Evolutionary conservation across 2,329 filamentous ascomycete genomes (phyloP).

Genomic region (Fusarium dlaminii): DNA sequence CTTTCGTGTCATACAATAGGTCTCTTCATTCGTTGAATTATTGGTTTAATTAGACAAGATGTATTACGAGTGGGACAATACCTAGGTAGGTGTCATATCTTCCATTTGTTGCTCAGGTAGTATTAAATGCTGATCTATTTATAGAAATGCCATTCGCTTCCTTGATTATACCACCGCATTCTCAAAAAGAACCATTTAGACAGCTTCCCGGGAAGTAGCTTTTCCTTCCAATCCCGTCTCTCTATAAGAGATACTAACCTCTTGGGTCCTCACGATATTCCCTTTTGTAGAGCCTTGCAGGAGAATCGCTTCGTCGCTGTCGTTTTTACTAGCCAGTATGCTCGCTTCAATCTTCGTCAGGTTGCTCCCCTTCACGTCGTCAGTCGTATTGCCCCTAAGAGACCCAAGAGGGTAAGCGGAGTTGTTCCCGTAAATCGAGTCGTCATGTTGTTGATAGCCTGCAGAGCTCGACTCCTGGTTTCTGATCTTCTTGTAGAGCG

Average conservation of each 20-base stretch:
- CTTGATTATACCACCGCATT: no score
- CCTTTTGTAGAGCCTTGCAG: background rate
- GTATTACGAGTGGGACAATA: accelerated
- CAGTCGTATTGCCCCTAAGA: background rate
- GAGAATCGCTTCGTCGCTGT: background rate
- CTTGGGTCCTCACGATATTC: background rate
- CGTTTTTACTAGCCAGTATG: background rate
- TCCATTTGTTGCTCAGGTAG: accelerated
- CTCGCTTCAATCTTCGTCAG: background rate
- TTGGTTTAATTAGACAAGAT: background rate
- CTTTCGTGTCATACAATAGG: accelerated
- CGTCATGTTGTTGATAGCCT: background rate
- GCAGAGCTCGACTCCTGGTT: background rate
- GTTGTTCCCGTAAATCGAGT: background rate
- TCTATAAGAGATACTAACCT: background rate
- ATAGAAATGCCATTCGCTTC: no score
- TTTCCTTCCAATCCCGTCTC: background rate
- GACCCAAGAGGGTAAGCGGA: background rate
- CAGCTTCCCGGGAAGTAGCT: background rate
- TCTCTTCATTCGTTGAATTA: accelerated
- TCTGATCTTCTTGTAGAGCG: background rate
- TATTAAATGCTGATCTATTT: background rate
- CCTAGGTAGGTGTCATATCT: accelerated
- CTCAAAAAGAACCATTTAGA: no score
- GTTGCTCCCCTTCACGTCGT: background rate